phyloP scores from a whole-genome alignment of 2,329 filamentous ascomycete genomes.

The Phaeosphaeriaceae sp. region DNA sequence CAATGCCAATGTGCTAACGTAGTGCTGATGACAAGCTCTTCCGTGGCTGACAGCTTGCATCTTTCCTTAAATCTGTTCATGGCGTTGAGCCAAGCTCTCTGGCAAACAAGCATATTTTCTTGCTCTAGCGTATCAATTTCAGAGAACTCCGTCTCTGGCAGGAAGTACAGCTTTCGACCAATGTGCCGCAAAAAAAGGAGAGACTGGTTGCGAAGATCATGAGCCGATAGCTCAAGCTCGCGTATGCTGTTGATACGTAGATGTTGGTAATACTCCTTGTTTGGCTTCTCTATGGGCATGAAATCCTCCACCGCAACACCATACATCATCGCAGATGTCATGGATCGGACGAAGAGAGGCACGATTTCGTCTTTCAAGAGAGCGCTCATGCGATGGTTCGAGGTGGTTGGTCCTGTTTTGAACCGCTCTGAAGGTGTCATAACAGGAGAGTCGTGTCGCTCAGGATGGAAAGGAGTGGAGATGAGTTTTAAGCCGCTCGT shows the following conservation, averaged over 20 bases:
- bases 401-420: too few relatives aligned
- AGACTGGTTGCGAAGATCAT: slow-evolving; percentile 29
- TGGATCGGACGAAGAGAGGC: slow-evolving; percentile 29
- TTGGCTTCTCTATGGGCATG: slow-evolving; percentile 8
- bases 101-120: slow-evolving; percentile 17
- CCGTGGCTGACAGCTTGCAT: slow-evolving; percentile 12
- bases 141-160: not conserved
- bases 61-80: slow-evolving; percentile 8
- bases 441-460: not conserved
- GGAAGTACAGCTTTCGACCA: slow-evolving; percentile 1
- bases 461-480: not conserved
- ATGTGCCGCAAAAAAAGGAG: slow-evolving; percentile 17
- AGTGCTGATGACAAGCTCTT: slow-evolving; percentile 17
- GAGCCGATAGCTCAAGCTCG: slow-evolving; percentile 23
- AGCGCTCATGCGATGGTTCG: not conserved
- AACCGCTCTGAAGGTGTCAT: not conserved
- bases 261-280: slow-evolving; percentile 3
- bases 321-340: slow-evolving; percentile 25
- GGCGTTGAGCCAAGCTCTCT: slow-evolving; percentile 20
- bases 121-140: slow-evolving; percentile 12
- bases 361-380: slow-evolving; percentile 25
- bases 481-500: slow-evolving; percentile 53
- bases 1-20: slow-evolving; percentile 23
- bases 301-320: slow-evolving; percentile 19
- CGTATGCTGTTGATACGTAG: slow-evolving; percentile 13